Base-by-base conservation (phyloP, 2,329 filamentous ascomycete genomes). In the Colletotrichum brevisporum region DNA sequence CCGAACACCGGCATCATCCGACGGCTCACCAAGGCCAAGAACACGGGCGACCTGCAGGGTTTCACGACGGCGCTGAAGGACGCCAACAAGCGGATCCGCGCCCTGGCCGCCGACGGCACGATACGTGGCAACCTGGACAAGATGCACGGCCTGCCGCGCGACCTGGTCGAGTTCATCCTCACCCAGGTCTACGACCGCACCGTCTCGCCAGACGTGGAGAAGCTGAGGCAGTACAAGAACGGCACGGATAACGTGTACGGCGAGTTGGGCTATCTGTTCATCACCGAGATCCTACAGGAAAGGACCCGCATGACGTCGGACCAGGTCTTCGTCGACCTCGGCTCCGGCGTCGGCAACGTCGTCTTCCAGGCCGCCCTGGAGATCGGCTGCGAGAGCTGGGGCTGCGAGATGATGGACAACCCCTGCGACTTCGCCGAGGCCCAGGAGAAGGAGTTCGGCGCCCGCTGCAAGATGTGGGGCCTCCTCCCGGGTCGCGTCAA, bases 271-370 rank as follows among this genome's bases (percentile, higher is more conserved):
- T 92, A 96, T 21, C 90, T 91, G 2, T 97, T 99, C 77, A 89
- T 96, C 72, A 92, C 92, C 71, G 89, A 91, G 67, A 94, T 98
- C 69, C 90, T 99, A 74, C 88, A 91, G 16, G 85, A 90, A 73
- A 89, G 94, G 78, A 92, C 92, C 3, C 86, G 89, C 52, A 89
- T 98, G 78, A 94, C 89, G 69, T 95, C 93, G 0, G 88, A 91
- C 57, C 92, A 97, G 74, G 90, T 97, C 45, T 98, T 99, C 78
- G 91, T 99, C 69, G 96, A 99, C 77, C 87, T 99, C 15, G 96
- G 96, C 56, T 98, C 95, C 2, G 96, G 96, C 36, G 96, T 98
- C 16, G 96, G 95, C 55, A 99, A 98, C 77, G 95, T 98, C 3
- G 94, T 96, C 27, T 84, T 99, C 58, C 96, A 99, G 79, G 94